Base-by-base conservation (phyloP, 768 basidiomycete genomes). In the Macrocybe gigantea region DNA sequence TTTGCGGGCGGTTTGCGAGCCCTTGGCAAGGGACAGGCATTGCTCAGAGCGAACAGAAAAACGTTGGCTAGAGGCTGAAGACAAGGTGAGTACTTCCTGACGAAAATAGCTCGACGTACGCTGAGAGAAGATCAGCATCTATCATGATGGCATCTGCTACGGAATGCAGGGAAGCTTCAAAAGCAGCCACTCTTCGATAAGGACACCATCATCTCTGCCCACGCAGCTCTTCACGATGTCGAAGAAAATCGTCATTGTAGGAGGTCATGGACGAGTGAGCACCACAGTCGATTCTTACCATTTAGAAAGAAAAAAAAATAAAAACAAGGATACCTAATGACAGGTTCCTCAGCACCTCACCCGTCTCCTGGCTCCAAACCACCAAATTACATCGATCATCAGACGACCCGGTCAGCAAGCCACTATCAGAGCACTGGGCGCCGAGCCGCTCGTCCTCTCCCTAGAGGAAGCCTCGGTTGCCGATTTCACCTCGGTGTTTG, bases 371-470 rank as follows among this genome's bases (percentile, higher is more conserved):
- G 56, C 69, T 3, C 58, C 65, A 32, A 62, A 60, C 5, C 69
- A 77, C 53, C 50, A 60, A 10, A 73, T 85, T 30, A 72, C 73
- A 14, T 83, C 81, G 6, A 69, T 85, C 42, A 78, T 85, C 47
- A 74, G 82, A 38, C 67, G 67, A 45, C 44, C 65, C 14, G 64
- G 60, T 1, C 80, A 85, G 45, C 59, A 64, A 34, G 45, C 63
- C 4, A 80, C 79, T 34, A 75, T 85, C 54, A 66, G 58, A 45
- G 56, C 62, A 0, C 53, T 69, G 6, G 64, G 62, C 8, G 73
- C 74, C 0, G 69, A 60, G 5, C 80, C 83, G 3, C 60, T 75
- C 31, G 52, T 83, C 3, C 69, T 84, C 33, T 80, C 80, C 1
- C 68, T 85, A 22, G 82, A 85, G 54, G 72, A 78, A 13, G 63